Base-by-base conservation (phyloP, 1,284 basidiomycete species). In the Thecaphora frezii region DNA sequence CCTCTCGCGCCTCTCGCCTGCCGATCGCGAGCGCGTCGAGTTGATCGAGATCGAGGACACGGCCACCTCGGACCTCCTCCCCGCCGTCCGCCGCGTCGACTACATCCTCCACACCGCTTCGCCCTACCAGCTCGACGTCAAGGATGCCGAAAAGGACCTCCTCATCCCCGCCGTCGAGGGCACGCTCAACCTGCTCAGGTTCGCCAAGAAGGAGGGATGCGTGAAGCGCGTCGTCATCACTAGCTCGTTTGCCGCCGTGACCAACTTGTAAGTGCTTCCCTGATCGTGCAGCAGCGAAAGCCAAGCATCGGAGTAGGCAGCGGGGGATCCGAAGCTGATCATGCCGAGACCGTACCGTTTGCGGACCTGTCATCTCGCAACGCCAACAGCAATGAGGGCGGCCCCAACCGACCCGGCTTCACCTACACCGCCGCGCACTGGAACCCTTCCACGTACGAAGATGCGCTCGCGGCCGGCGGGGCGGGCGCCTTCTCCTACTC, bases 81-180 rank as follows among this genome's bases (percentile, higher is more conserved):
- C 67, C 10, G 79, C 79, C 1, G 48, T 80, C 23, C 42, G 66
- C 14, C 78, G 75, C 3, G 70, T 71, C 14, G 52, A 40, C 43
- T 61, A 58, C 43, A 52, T 78, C 26, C 56, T 62, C 38, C 62
- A 69, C 28, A 49, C 50, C 2, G 64, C 64, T 24, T 79, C 58
- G 25, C 70, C 76, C 2, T 77, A 71, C 58, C 67, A 74, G 46
- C 52, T 71, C 44, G 57, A 69, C 23, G 69, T 76, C 16, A 47
- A 65, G 28, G 79, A 80, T 50, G 69, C 76, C 16, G 70, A 74
- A 52, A 59, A 61, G 26, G 76, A 80, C 47, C 65, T 80, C 41
- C 69, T 80, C 41, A 58, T 64, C 19, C 79, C 79, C 0, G 79
- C 79, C 12, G 60, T 80, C 30, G 69, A 79, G 39, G 79, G 79